Base-by-base conservation (phyloP, 208 protist genomes). In the Histomonas meleagridis region DNA sequence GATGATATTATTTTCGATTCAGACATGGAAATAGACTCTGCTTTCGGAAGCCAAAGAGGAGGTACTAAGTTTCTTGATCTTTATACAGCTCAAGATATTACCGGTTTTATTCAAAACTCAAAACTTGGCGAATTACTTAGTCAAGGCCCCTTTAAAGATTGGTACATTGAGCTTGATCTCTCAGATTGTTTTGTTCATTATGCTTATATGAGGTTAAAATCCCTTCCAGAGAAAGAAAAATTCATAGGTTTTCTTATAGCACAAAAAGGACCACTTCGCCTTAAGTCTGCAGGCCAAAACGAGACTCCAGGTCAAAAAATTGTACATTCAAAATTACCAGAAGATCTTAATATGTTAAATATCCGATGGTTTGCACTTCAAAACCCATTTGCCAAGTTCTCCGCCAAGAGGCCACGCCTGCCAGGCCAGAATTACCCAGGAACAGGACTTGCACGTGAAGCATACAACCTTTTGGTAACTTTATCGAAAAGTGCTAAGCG, bases 161-260 rank as follows among this genome's bases (percentile, higher is more conserved):
- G 76, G 76, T 86, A 86, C 26, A 49, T 86, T 35, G 76, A 86
- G 38, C 55, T 55, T 35, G 76, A 86, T 28, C 26, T 86, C 32
- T 51, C 40, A 21, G 76, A 86, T 35, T 86, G 76, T 38, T 86
- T 86, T 86, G 55, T 48, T 0, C 76, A 86, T 38, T 53, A 51
- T 38, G 76, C 46, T 1, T 86, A 86, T 49, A 14, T 86, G 0
- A 26, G 43, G 10, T 51, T 16, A 18, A 43, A n/a, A 1, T 48
- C 43, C 16, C 10, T 86, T 16, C 40, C 43, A 38, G 76, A 46
- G 7, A 32, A 32, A 55, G 46, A 55, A 2, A 86, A 86, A 55
- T 86, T 51, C 38, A 51, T 86, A 38, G 76, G 40, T 32, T 55
- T 86, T 32, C 23, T 86, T 32, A 46, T 48, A 10, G 46, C 55